Percentiles rank a stretch among this genome's conserved stretches.
Conservation (phyloP, 345 rosid species). For the Diplotaxis tenuifolia region DNA sequence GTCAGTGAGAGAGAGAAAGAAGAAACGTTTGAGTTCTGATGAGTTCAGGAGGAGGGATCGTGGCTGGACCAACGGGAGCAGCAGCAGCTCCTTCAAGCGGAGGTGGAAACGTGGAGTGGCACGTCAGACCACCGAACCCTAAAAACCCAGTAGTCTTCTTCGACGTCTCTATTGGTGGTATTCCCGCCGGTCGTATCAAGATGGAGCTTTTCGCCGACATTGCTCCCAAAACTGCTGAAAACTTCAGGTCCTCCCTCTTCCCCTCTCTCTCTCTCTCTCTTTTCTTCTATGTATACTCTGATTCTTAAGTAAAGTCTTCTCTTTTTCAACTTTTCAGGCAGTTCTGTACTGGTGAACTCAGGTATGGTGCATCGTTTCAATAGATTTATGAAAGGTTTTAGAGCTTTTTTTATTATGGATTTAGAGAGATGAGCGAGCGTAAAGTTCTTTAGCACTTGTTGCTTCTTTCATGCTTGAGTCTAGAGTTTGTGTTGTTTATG, state of each 20-base stretch:
- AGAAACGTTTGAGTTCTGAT: constrained; percentile 19
- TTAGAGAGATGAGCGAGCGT: background rate
- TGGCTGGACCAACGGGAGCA: constrained; percentile 13
- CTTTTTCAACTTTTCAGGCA: constrained; percentile 55
- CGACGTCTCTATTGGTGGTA: constrained; percentile 84
- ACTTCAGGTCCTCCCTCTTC: constrained; percentile 65
- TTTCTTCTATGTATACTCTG: background rate
- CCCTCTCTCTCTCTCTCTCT: background rate
- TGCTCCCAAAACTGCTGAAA: constrained; percentile 87
- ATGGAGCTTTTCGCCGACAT: constrained; percentile 98
- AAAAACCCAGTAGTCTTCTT: constrained; percentile 94
- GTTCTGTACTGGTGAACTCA: constrained; percentile 92
- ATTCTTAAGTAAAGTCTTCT: background rate
- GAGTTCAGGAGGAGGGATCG: constrained; percentile 49
- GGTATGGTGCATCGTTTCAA: constrained; percentile 37
- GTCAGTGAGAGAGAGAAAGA: background rate
- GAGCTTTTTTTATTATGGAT: background rate
- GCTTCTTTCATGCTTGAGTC: background rate
- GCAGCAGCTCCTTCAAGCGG: constrained; percentile 34
- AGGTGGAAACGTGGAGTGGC: constrained; percentile 87
- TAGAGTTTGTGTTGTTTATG: background rate
- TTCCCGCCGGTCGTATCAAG: constrained; percentile 93
- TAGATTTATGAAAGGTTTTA: constrained; percentile 7
- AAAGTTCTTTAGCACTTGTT: background rate
- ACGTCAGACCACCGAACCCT: constrained; percentile 84